Evolutionary conservation across 2,329 filamentous ascomycete species (phyloP).

Genomic region (Trichophaea hybrida): DNA sequence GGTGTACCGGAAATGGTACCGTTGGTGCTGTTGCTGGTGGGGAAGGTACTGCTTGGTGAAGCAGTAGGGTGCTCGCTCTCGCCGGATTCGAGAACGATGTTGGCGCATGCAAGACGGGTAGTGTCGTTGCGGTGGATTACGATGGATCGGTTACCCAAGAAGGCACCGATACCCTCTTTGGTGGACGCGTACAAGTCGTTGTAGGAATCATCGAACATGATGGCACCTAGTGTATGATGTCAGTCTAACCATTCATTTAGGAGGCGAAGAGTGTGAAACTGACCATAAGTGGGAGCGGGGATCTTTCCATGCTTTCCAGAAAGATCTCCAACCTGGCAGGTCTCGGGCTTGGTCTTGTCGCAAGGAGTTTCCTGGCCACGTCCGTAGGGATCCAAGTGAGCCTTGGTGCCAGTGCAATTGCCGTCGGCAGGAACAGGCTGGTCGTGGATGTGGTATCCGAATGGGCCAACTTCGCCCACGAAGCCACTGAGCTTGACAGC

Average conservation of each 20-base stretch:
- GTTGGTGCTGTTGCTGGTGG: background rate
- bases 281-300: background rate
- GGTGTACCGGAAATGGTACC: background rate
- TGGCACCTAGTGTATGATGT: conserved; percentile 32
- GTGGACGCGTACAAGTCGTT: conserved; percentile 46
- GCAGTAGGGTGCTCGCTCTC: background rate
- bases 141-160: conserved; percentile 51
- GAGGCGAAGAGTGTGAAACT: background rate
- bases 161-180: conserved; percentile 38
- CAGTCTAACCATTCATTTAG: background rate
- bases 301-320: conserved; percentile 54
- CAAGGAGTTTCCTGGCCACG: conserved; percentile 50
- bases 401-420: conserved; percentile 55
- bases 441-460: conserved; percentile 55
- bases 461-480: conserved; percentile 12
- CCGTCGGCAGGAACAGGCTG: conserved; percentile 48
- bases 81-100: conserved; percentile 35
- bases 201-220: conserved; percentile 40
- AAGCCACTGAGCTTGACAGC: conserved; percentile 11
- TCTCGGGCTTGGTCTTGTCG: conserved; percentile 41
- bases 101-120: conserved; percentile 50
- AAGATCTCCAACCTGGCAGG: conserved; percentile 64
- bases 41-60: background rate
- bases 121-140: conserved; percentile 44
- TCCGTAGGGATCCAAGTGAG: conserved; percentile 56